Percentiles rank a stretch among this genome's conserved stretches.
These are phyloP conservation scores for Fusarium bulbicola DNA, from an alignment of 2,329 filamentous ascomycete species.

Conservation along the genomic window DNA sequence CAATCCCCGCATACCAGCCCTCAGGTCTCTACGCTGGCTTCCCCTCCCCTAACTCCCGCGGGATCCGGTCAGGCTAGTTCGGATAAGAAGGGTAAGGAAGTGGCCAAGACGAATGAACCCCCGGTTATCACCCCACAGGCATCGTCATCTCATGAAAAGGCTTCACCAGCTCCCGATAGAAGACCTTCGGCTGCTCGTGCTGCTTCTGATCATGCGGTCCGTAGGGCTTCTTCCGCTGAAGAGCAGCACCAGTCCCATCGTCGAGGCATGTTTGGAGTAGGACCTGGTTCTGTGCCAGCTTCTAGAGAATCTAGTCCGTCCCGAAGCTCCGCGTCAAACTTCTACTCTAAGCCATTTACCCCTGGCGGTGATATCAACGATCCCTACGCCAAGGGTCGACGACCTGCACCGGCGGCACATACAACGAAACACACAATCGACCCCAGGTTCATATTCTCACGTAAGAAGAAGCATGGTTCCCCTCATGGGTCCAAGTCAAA, in stretches of 20 bases:
- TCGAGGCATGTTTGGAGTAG: slow-evolving; percentile 63
- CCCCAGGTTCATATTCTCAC: slow-evolving; percentile 83
- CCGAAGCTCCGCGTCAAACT: slow-evolving; percentile 67
- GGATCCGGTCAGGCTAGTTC: slow-evolving; percentile 65
- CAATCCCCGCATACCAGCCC: slow-evolving; percentile 75
- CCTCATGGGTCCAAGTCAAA: slow-evolving; percentile 62
- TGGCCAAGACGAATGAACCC: slow-evolving; percentile 51
- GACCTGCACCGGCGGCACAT: slow-evolving; percentile 73
- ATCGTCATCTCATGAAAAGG: slow-evolving; percentile 65
- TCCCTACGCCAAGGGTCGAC: slow-evolving; percentile 84
- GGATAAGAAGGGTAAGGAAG: slow-evolving; percentile 47
- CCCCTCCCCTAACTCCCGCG: slow-evolving; percentile 88
- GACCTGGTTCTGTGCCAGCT: slow-evolving; percentile 62
- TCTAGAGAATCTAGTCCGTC: slow-evolving; percentile 73
- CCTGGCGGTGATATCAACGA: slow-evolving; percentile 83
- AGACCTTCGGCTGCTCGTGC: slow-evolving; percentile 54
- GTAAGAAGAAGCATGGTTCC: slow-evolving; percentile 73
- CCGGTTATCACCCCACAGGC: slow-evolving; percentile 74
- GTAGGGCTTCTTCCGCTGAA: slow-evolving; percentile 53
- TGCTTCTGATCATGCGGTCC: slow-evolving; percentile 54
- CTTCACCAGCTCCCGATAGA: slow-evolving; percentile 53
- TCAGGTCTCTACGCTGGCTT: slow-evolving; percentile 77
- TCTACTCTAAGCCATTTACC: slow-evolving; percentile 78
- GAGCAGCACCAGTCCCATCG: slow-evolving; percentile 56
- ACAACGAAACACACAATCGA: slow-evolving; percentile 73